Evolutionary conservation across 2,329 filamentous ascomycete genomes (phyloP).

Genomic region (Escovopsis sp.): DNA sequence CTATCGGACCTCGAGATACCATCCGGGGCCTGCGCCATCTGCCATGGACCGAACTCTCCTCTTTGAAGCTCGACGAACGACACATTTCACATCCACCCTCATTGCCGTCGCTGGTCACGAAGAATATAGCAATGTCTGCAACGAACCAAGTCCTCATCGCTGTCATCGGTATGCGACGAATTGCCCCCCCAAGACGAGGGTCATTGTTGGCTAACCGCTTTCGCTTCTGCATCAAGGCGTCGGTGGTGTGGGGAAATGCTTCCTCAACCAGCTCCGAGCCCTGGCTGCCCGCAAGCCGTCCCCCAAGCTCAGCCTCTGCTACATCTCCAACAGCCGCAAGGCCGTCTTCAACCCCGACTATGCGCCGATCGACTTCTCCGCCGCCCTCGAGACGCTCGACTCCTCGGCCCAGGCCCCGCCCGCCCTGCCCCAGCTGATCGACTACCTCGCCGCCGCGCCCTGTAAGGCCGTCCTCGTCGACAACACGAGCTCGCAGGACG

Average conservation of each 20-base stretch:
- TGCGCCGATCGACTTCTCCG: slow-evolving; percentile 47
- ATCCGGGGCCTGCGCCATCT: too few relatives aligned
- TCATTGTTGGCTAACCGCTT: slow-evolving; percentile 7
- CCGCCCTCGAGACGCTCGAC: slow-evolving; percentile 46
- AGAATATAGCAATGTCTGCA: slow-evolving; percentile 23
- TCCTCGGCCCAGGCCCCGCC: slow-evolving; percentile 51
- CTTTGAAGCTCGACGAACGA: slow-evolving; percentile 1
- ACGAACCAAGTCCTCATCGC: slow-evolving; percentile 36
- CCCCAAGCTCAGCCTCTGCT: slow-evolving; percentile 62
- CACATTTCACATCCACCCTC: not conserved
- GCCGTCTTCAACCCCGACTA: slow-evolving; percentile 64
- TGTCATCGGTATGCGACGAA: slow-evolving; percentile 29
- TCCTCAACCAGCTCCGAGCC: slow-evolving; percentile 65
- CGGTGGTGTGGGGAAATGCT: slow-evolving; percentile 84
- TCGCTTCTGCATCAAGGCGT: slow-evolving; percentile 43
- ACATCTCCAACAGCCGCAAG: slow-evolving; percentile 75
- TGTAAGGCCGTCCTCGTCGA: slow-evolving; percentile 75
- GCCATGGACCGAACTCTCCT: not conserved
- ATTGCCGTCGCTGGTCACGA: not conserved
- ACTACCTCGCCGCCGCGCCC: slow-evolving; percentile 65
- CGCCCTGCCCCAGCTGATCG: slow-evolving; percentile 53
- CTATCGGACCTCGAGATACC: slow-evolving; percentile 19
- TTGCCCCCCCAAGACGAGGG: not conserved
- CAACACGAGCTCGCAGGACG: slow-evolving; percentile 83
- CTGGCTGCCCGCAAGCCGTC: slow-evolving; percentile 52